Conservation (phyloP, 2,329 filamentous ascomycete genomes). For the Claviceps arundinis region DNA sequence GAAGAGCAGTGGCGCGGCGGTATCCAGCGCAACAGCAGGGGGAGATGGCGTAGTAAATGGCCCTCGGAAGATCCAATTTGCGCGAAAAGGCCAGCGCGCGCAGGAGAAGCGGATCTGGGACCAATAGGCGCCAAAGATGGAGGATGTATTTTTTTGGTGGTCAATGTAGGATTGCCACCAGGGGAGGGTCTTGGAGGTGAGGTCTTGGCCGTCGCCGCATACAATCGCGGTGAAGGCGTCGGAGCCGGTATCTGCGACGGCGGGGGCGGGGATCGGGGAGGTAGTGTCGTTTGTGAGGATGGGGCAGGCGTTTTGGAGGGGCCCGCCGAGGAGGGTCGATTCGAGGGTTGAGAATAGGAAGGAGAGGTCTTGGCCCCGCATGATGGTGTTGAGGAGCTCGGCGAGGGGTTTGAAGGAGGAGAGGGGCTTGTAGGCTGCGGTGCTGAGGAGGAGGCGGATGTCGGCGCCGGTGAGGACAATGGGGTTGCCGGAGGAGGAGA, state of each 20-base stretch:
- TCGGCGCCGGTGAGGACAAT: conserved; percentile 20
- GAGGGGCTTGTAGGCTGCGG: conserved; percentile 19
- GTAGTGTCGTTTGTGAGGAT: conserved; percentile 1
- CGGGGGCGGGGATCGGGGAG: background rate
- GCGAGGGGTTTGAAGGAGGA: conserved; percentile 6
- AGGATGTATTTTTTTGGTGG: conserved; percentile 14
- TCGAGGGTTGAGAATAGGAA: background rate
- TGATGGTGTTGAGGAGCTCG: conserved; percentile 7
- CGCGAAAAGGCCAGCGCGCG: conserved; percentile 22
- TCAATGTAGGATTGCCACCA: conserved; percentile 19
- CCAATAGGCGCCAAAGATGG: conserved; percentile 21
- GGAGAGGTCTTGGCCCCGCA: conserved; percentile 9
- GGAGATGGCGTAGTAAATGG: conserved; percentile 20
- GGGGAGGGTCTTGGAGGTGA: conserved; percentile 8
- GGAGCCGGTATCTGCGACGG: background rate
- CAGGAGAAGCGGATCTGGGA: conserved; percentile 25
- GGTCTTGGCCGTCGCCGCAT: conserved; percentile 23
- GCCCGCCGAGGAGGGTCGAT: conserved; percentile 4
- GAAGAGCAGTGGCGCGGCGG: conserved; percentile 30
- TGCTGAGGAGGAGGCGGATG: conserved; percentile 14
- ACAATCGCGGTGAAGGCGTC: conserved; percentile 16
- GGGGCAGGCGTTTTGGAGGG: conserved; percentile 12
- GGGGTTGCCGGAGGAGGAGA: conserved; percentile 10
- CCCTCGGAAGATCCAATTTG: conserved; percentile 27
- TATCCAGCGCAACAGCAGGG: conserved; percentile 15